A percentile compares a stretch with the other conserved stretches of the same genome.
phyloP scores from a whole-genome alignment of 306 rosid genomes.

The Glycine latifolia region DNA sequence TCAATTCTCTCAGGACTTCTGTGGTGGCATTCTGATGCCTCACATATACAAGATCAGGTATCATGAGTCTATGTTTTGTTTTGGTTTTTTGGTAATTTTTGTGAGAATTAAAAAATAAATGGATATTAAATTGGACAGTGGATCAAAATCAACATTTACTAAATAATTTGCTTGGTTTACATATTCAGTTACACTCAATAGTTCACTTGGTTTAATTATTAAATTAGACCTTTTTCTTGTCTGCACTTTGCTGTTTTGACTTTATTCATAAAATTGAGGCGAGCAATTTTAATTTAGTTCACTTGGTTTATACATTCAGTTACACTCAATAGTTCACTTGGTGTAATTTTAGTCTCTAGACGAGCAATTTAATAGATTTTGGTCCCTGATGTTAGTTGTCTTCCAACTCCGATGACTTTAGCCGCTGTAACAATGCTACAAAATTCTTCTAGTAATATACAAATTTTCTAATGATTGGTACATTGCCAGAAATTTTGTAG shows the following conservation, averaged over 20 bases:
- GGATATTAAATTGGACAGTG: background rate
- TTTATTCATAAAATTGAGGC: too few relatives aligned
- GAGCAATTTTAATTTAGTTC: too few relatives aligned
- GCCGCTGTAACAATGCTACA: background rate
- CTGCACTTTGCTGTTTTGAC: background rate
- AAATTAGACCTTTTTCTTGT: too few relatives aligned
- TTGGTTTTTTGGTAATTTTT: background rate
- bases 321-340: background rate
- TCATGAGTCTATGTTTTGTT: background rate
- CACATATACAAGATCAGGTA: conserved; percentile 80
- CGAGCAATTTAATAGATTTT: background rate
- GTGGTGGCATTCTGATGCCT: conserved; percentile 78
- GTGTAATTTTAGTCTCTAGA: background rate
- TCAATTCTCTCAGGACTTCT: conserved; percentile 76
- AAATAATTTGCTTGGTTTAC: background rate
- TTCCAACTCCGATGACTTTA: background rate
- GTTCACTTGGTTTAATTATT: too few relatives aligned
- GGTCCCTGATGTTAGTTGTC: background rate
- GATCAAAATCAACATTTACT: background rate
- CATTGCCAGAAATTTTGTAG: too few relatives aligned
- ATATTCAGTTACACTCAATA: background rate
- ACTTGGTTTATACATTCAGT: background rate
- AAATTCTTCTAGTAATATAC: background rate
- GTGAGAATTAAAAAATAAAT: background rate
- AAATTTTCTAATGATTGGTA: too few relatives aligned